Evolutionary conservation across 345 rosid species (phyloP), one percentile per base, ranked within the genome.

Genomic region (Lepidium africanum): DNA sequence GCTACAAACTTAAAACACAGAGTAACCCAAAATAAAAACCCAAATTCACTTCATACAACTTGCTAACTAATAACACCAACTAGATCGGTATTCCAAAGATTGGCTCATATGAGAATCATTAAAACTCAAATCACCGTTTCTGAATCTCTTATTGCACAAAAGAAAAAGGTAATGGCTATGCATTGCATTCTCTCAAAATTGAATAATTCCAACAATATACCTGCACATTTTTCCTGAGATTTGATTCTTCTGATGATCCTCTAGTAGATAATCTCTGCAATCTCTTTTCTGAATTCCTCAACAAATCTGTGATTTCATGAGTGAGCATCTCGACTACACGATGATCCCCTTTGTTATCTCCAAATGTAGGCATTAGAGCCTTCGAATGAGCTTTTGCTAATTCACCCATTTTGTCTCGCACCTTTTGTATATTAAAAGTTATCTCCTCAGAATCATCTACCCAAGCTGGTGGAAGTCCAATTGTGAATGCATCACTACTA

Each of bases 381-480:
- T 91, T 91, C 37, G 91, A 82, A 73, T 91, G 93, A 60, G 96
- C 91, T 76, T 83, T 91, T 5, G 86, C 81, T 71, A 91, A 58
- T 74, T 87, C 93, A 13, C 73, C 77, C 93, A 88, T 87, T 82
- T 85, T 88, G 17, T 74, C 75, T 51, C 83, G 70, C 23, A 89
- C 90, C 12, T 77, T 83, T 11, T 88, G 96, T 74, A 88, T 83
- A 71, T 87, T 83, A 58, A 64, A 79, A 5, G 87, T 81, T 72
- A 91, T 82, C 74, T 87, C 97, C 80, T 88, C 96, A 2, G 93
- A 86, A 63, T 85, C 85, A 16, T 87, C 90, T 39, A 91, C 93
- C 97, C 97, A 91, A 71, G 83, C 87, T 49, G 96, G 97, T 42
- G 97, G 97, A 15, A 91, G 69, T 76, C 97, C 90, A 50, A 87